Conservation (phyloP, 208 protist genomes). For the Zelonia costaricensis region DNA sequence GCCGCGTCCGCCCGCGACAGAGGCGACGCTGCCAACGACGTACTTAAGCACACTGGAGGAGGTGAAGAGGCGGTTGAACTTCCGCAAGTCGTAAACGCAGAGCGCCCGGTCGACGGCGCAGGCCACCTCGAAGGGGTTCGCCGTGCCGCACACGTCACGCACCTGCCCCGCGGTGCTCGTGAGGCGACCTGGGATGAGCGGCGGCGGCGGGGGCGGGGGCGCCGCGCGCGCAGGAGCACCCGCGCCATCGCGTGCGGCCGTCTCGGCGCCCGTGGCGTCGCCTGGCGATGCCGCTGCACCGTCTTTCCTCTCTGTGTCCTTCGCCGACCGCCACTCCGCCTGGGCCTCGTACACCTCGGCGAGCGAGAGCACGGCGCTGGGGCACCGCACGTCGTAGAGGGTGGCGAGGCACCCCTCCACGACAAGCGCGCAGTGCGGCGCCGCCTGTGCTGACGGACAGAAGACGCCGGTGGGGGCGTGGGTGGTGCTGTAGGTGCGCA, state of each 20-base stretch:
- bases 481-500: conserved; percentile 65
- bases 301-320: conserved; percentile 6
- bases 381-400: conserved; percentile 71
- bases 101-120: conserved; percentile 63
- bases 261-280: not conserved
- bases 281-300: not conserved
- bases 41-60: conserved; percentile 83
- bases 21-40: conserved; percentile 50
- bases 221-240: not conserved
- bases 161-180: conserved; percentile 50
- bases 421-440: conserved; percentile 45
- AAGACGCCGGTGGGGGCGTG: conserved; percentile 67
- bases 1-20: conserved; percentile 45
- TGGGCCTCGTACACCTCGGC: conserved; percentile 12
- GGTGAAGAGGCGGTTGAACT: conserved; percentile 64
- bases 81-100: conserved; percentile 78
- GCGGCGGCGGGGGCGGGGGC: not conserved
- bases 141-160: conserved; percentile 54
- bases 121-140: conserved; percentile 64
- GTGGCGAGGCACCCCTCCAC: conserved; percentile 72
- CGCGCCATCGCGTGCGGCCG: not conserved
- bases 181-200: conserved; percentile 55
- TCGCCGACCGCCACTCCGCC: conserved; percentile 12
- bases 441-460: conserved; percentile 21
- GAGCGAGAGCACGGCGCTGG: conserved; percentile 48